phyloP scores from a whole-genome alignment of 495 filamentous ascomycete species.

The Clavariopsis aquatica region DNA sequence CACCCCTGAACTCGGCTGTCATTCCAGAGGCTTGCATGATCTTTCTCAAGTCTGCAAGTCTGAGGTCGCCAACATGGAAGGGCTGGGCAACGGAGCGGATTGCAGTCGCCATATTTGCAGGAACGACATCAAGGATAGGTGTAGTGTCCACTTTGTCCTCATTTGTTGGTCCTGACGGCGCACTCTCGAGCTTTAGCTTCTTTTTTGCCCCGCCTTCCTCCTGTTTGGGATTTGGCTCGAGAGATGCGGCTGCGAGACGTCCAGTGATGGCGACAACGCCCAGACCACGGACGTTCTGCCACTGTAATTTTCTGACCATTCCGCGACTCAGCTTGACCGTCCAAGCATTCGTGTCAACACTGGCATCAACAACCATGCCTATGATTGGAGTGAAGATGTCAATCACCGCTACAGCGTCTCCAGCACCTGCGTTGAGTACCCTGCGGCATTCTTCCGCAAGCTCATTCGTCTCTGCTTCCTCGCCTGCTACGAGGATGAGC shows the following conservation, averaged over 20 bases:
- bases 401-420: constrained; percentile 48
- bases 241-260: constrained; percentile 46
- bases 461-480: constrained; percentile 69
- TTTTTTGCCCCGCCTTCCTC: constrained; percentile 57
- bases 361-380: constrained; percentile 76
- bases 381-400: constrained; percentile 79
- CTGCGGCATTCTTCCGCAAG: constrained; percentile 81
- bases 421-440: constrained; percentile 59
- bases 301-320: constrained; percentile 80
- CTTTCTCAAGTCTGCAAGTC: constrained; percentile 83
- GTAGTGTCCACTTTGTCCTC: constrained; percentile 30
- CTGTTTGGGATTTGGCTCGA: constrained; percentile 40
- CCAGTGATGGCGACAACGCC: constrained; percentile 88
- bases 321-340: constrained; percentile 81
- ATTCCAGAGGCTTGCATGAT: constrained; percentile 81
- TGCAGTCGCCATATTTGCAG: constrained; percentile 72
- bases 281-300: constrained; percentile 89
- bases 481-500: constrained; percentile 83
- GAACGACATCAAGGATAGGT: constrained; percentile 68
- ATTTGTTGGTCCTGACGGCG: background rate
- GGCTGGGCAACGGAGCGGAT: constrained; percentile 79
- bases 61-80: constrained; percentile 89
- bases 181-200: constrained; percentile 63
- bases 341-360: constrained; percentile 98
- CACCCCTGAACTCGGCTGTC: constrained; percentile 88